Base-by-base conservation (phyloP, 495 filamentous ascomycete species). In the Xylaria sp. region DNA sequence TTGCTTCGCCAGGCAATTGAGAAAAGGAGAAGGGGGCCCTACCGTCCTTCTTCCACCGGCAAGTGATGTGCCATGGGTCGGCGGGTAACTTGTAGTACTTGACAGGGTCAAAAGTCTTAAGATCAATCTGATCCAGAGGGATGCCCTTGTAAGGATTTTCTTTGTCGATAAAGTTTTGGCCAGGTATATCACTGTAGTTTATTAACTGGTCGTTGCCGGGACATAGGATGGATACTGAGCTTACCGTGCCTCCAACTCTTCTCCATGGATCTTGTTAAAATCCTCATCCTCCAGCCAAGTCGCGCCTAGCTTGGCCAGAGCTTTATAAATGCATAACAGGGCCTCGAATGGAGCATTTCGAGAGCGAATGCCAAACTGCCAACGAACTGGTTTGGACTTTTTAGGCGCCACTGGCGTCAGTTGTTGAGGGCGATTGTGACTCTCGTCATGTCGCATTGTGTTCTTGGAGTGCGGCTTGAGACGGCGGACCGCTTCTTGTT, bases 351-450 rank as follows among this genome's bases (percentile, higher is more conserved):
- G 96, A 29, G 93, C 92, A 79, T 98, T 99, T 40, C 97, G 87
- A 29, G 92, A 95, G 1, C 96, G 89, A 70, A 99, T 99, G 40
- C 96, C 96, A 77, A 98, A 99, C 80, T 98, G 97, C 96, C 96
- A 99, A 70, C 93, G 92, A 1, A 93, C 93, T 3, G 90, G 88
- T 66, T 88, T 88, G 35, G 80, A 82, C 79, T 90, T 92, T 78
- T 92, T 95, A 57, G 89, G 81, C 31, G 88, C 85, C 31, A 84
- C 83, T 9, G 89, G 87, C 15, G 89, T 88, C 72, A 88, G 88
- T 5, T 84, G 84, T 61, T 91, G 91, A 1, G 93, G 93, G 40
- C 90, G 90, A 70, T 90, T 85, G 48, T 81, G 84, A n/a, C 80
- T 88, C 72, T 84, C 88, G 76, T 87, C 88, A 79, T 90, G 79